Evolutionary conservation across 2,329 filamentous ascomycete species (phyloP).

Genomic region (Cladophialophora exuberans): DNA sequence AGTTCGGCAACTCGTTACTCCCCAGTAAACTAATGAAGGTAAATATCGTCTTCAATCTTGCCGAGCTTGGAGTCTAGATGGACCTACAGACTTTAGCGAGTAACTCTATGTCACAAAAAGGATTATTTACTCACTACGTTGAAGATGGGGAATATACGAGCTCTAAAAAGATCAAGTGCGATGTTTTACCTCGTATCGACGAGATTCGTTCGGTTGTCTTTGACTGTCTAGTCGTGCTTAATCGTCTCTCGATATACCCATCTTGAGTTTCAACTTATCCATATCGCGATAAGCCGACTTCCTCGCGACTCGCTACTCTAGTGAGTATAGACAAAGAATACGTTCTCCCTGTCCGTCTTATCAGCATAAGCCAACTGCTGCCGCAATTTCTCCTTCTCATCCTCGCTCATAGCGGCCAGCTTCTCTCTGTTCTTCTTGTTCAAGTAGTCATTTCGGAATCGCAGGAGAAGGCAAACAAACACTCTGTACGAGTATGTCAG

Average conservation of each 20-base stretch:
- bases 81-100: no score
- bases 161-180: neutral
- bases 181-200: neutral
- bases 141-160: neutral
- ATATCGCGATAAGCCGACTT: no score
- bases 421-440: constrained; percentile 37
- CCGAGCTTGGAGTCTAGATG: no score
- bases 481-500: constrained; percentile 31
- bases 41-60: no score
- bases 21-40: no score
- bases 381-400: constrained; percentile 33
- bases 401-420: constrained; percentile 36
- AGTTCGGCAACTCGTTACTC: no score
- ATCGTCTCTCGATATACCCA: no score
- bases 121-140: no score
- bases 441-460: constrained; percentile 37
- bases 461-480: constrained; percentile 37
- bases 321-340: constrained; percentile 37
- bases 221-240: no score
- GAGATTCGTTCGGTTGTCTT: neutral
- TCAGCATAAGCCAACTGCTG: constrained; percentile 38
- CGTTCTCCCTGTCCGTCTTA: constrained; percentile 36
- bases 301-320: no score
- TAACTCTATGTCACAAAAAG: no score
- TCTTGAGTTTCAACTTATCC: no score